Conservation (phyloP, 805 yeast genomes). For the Starmerella ratchasimensis region DNA sequence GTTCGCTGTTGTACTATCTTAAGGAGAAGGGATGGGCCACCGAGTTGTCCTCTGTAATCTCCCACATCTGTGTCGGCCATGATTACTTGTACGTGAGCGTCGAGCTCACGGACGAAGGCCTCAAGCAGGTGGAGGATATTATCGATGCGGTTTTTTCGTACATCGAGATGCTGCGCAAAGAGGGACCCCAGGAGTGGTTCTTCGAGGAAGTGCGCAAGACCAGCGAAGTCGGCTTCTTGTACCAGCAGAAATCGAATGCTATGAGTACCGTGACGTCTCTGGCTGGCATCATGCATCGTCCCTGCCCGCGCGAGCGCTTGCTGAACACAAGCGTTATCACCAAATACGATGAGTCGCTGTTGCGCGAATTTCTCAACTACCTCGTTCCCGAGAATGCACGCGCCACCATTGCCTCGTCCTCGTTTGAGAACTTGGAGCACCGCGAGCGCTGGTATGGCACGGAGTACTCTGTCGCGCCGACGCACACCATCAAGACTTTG, state of each 20-base stretch:
- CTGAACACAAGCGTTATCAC: conserved; percentile 45
- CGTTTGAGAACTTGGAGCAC: conserved; percentile 34
- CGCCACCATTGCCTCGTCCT: conserved; percentile 40
- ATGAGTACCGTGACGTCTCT: conserved; percentile 57
- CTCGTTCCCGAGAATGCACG: conserved; percentile 51
- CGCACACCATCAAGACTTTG: conserved; percentile 20
- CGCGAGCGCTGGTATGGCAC: conserved; percentile 88
- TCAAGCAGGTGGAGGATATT: conserved; percentile 44
- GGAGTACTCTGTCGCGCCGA: conserved; percentile 41
- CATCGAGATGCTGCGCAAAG: conserved; percentile 41
- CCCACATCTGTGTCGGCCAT: conserved; percentile 42
- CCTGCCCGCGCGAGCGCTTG: conserved; percentile 50
- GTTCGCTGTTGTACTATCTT: conserved; percentile 60
- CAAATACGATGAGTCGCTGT: conserved; percentile 42
- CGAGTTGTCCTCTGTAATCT: conserved; percentile 58
- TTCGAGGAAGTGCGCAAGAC: conserved; percentile 63
- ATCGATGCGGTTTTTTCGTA: conserved; percentile 55
- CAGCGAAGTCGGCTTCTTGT: conserved; percentile 58
- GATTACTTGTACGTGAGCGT: conserved; percentile 56
- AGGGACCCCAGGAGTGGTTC: conserved; percentile 64
- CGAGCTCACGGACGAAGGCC: conserved; percentile 64
- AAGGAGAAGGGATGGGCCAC: conserved; percentile 70
- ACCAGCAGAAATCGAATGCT: conserved; percentile 63
- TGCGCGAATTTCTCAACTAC: conserved; percentile 36
- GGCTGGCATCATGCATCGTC: conserved; percentile 47